Conservation (phyloP, 2,329 filamentous ascomycete species). For the Neophaeococcomyces mojaviensis region DNA sequence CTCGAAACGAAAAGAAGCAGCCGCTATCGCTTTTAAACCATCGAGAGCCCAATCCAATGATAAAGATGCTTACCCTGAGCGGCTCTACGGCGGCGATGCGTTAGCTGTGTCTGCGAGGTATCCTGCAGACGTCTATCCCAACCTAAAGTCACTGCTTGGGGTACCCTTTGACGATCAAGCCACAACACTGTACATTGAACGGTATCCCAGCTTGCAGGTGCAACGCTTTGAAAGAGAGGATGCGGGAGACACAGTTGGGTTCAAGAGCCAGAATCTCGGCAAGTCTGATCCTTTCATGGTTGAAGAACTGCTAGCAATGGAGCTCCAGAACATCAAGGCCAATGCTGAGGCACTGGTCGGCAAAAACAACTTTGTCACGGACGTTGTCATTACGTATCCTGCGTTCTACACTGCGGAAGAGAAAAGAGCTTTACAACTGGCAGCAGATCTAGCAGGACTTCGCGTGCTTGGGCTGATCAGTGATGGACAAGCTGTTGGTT, state of each 20-base stretch:
- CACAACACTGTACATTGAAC: conserved; percentile 61
- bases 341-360: conserved; percentile 82
- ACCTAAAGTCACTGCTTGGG: conserved; percentile 85
- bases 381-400: conserved; percentile 82
- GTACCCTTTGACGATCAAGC: conserved; percentile 52
- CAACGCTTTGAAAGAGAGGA: conserved; percentile 44
- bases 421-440: conserved; percentile 74
- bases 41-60: conserved; percentile 55
- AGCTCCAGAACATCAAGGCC: conserved; percentile 80
- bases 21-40: conserved; percentile 89
- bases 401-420: conserved; percentile 86
- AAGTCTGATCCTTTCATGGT: conserved; percentile 61
- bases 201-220: conserved; percentile 72
- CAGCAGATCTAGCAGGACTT: conserved; percentile 79
- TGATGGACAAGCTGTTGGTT: conserved; percentile 82
- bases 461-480: conserved; percentile 78
- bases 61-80: conserved; percentile 67
- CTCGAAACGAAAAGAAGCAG: conserved; percentile 88
- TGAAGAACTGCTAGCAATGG: conserved; percentile 93
- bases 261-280: conserved; percentile 66
- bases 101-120: conserved; percentile 79
- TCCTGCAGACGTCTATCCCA: conserved; percentile 88
- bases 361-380: conserved; percentile 63
- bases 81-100: conserved; percentile 86
- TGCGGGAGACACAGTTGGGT: conserved; percentile 62